These are phyloP conservation scores for Decorospora gaudefroyi DNA, from an alignment of 2,329 filamentous ascomycete genomes.

Conservation along the genomic window DNA sequence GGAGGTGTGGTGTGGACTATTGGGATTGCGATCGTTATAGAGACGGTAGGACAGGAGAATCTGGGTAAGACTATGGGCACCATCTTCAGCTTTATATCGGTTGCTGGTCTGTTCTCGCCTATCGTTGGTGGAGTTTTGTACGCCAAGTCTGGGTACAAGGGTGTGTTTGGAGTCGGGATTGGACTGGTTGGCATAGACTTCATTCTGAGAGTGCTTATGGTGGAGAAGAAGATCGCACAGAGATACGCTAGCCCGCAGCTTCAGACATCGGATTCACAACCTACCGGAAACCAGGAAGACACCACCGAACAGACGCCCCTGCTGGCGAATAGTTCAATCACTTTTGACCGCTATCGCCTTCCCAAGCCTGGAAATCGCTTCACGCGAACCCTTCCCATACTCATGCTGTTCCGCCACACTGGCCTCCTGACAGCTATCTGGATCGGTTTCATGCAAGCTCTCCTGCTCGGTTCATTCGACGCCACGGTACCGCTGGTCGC, in stretches of 20 bases:
- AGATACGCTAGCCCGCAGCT: slow-evolving; percentile 45
- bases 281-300: slow-evolving; percentile 20
- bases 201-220: slow-evolving; percentile 61
- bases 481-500: slow-evolving; percentile 55
- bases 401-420: slow-evolving; percentile 49
- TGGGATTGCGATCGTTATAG: slow-evolving; percentile 62
- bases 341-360: slow-evolving; percentile 50
- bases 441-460: slow-evolving; percentile 39
- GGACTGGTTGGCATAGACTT: slow-evolving; percentile 63
- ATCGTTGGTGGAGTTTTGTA: slow-evolving; percentile 65
- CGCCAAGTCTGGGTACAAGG: slow-evolving; percentile 60
- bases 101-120: slow-evolving; percentile 62
- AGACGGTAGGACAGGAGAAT: slow-evolving; percentile 61
- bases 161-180: slow-evolving; percentile 63
- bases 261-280: slow-evolving; percentile 4
- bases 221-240: slow-evolving; percentile 65
- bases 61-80: slow-evolving; percentile 66
- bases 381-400: slow-evolving; percentile 53
- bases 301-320: slow-evolving; percentile 36
- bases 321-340: slow-evolving; percentile 26
- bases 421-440: slow-evolving; percentile 41
- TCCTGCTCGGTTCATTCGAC: slow-evolving; percentile 54
- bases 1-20: slow-evolving; percentile 65
- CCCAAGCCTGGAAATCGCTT: slow-evolving; percentile 48
- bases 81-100: slow-evolving; percentile 63